Evolutionary conservation across 805 yeast genomes (phyloP).

Genomic region (Kockiozyma suomiensis): DNA sequence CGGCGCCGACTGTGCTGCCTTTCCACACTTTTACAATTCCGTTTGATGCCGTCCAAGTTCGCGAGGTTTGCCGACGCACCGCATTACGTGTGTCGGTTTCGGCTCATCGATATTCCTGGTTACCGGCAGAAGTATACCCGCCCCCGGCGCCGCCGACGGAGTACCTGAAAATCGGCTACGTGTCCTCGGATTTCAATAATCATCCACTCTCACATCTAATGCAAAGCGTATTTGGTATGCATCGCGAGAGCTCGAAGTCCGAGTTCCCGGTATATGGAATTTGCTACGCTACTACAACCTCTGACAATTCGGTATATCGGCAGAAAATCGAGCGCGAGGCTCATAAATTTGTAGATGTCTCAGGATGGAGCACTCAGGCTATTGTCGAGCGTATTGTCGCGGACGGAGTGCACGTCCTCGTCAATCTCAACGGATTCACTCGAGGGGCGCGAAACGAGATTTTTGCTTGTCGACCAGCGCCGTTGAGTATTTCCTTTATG

Average conservation of each 20-base stretch:
- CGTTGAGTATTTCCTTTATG: slow-evolving; percentile 41
- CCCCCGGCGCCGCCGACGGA: slow-evolving; percentile 40
- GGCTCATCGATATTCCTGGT: slow-evolving; percentile 38
- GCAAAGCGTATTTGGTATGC: slow-evolving; percentile 44
- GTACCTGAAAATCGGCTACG: slow-evolving; percentile 40
- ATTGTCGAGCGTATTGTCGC: slow-evolving; percentile 36
- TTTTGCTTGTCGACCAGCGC: slow-evolving; percentile 42
- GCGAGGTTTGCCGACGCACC: slow-evolving; percentile 37
- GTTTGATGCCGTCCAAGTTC: slow-evolving; percentile 35
- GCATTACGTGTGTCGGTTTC: slow-evolving; percentile 38
- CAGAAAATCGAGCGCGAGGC: slow-evolving; percentile 38
- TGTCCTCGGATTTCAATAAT: slow-evolving; percentile 42
- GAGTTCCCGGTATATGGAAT: slow-evolving; percentile 34
- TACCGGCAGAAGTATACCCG: slow-evolving; percentile 38
- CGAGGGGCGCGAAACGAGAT: slow-evolving; percentile 43
- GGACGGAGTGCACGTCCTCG: slow-evolving; percentile 42
- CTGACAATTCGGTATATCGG: slow-evolving; percentile 39
- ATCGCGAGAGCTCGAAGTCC: slow-evolving; percentile 29
- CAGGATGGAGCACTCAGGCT: slow-evolving; percentile 36
- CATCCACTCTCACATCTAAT: slow-evolving; percentile 44
- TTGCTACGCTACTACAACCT: slow-evolving; percentile 40
- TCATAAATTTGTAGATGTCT: slow-evolving; percentile 37
- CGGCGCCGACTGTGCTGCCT: slow-evolving; percentile 40
- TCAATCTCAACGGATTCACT: slow-evolving; percentile 43
- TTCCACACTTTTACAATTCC: slow-evolving; percentile 44